phyloP scores from a whole-genome alignment of 495 filamentous ascomycete species.

The Friedmanniomyces simplex region DNA sequence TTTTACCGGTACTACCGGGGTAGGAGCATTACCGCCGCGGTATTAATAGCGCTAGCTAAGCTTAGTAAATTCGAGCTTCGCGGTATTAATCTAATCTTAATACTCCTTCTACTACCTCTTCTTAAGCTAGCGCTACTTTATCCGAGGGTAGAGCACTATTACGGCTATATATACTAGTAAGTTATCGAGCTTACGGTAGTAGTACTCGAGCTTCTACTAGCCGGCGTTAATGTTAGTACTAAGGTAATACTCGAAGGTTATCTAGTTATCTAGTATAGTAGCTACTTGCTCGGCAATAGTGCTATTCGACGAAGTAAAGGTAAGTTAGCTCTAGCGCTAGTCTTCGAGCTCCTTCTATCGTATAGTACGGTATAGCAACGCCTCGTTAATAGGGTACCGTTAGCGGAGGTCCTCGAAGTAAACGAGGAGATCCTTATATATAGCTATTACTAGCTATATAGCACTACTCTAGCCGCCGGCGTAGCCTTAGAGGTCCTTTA shows the following conservation, averaged over 20 bases:
- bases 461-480: neutral
- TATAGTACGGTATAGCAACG: neutral
- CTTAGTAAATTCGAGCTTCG: neutral
- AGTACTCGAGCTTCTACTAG: conserved; percentile 6
- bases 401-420: neutral
- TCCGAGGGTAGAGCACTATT: conserved; percentile 3
- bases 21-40: neutral
- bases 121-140: conserved; percentile 1
- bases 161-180: neutral
- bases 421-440: neutral
- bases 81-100: neutral
- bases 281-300: too few relatives aligned
- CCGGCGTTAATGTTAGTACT: neutral
- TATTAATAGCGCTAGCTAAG: neutral
- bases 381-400: neutral
- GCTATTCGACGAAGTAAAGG: neutral
- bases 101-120: neutral
- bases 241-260: conserved; percentile 3
- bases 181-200: conserved; percentile 1
- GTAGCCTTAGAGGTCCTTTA: conserved; percentile 7
- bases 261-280: neutral
- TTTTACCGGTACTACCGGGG: too few relatives aligned
- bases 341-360: too few relatives aligned
- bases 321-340: neutral
- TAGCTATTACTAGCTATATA: neutral